Evolutionary conservation across 106 monocot genomes (phyloP).

Genomic region (Cymbidium sinense): DNA sequence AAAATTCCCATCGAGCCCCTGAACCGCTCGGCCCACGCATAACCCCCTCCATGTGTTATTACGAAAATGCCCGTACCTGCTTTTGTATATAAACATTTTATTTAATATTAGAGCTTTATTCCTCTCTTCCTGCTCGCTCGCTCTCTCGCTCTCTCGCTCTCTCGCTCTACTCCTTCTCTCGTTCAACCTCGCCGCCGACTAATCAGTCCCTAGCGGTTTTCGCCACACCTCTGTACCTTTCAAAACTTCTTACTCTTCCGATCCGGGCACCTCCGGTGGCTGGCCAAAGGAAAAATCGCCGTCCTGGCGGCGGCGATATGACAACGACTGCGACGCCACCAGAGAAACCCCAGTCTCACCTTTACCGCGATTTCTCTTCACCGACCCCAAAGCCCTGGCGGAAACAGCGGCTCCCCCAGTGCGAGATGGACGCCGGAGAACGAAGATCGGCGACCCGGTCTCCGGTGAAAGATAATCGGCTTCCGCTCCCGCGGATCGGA

Average conservation of each 20-base stretch:
- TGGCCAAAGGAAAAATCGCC: not conserved
- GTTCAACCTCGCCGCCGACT: not conserved
- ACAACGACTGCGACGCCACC: not conserved
- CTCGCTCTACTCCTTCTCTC: not conserved
- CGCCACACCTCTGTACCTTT: not conserved
- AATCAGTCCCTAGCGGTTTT: not conserved
- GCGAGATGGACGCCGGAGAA: not conserved
- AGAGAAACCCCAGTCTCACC: conserved; percentile 4
- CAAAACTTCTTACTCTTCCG: not conserved
- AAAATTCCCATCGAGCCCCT: not conserved
- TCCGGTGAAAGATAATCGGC: no score
- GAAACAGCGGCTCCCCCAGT: not conserved
- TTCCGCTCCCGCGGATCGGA: not conserved
- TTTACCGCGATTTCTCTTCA: conserved; percentile 3
- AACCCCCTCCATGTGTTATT: not conserved
- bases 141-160: not conserved
- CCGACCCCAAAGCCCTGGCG: not conserved
- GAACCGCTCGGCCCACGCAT: not conserved
- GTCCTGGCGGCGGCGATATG: not conserved
- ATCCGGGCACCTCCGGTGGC: not conserved
- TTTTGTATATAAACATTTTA: not conserved
- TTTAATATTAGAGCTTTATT: not conserved
- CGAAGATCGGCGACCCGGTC: no score
- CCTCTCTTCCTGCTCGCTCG: not conserved
- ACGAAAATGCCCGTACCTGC: not conserved